Evolutionary conservation across 805 yeast genomes (phyloP), one percentile per base, ranked within the genome.

Genomic region (Starmerella sirachaensis): DNA sequence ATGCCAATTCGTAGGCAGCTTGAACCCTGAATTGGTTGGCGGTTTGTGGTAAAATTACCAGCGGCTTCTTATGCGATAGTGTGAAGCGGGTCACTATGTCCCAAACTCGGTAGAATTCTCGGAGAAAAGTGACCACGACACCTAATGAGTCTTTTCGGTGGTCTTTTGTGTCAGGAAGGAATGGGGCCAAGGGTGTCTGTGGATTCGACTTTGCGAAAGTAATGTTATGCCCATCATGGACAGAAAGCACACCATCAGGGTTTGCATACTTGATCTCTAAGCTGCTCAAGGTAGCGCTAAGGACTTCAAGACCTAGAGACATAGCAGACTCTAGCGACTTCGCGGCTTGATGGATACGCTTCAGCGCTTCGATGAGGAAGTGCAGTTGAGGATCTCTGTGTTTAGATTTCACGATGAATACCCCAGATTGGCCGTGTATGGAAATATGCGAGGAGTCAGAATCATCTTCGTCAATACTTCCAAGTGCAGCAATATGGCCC

Each of bases 31-130:
- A 2, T 17, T 18, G 11, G 23, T 39, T 40, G 25, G 51, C 48
- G 18, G 51, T 42, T 19, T 51, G 58, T 4, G 58, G 51, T 8
- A 55, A 37, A 5, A 54, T 45, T 10, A 47, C 38, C 3, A 46
- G 32, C 6, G 37, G 40, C 18, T 11, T 16, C 23, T 18, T 13
- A 17, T 34, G 18, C 6, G 39, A 1, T 8, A 17, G 23, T 18
- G 9, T 22, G 18, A 45, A 17, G 6, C 21, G 16, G 16, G 34
- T 18, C 8, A 49, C 30, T 13, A 34, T 25, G 21, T 48, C 53
- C 38, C 44, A 49, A 0, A 49, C 33, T 1, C 47, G 48, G 25
- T 43, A 47, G 17, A 42, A 35, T 1, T 42, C 42, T 10, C 34
- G 19, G 23, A 50, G 40, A 23, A 43, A 49, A 4, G 40, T 36